Conservation (phyloP, 331 rosid genomes). For the Quercus phellos region DNA sequence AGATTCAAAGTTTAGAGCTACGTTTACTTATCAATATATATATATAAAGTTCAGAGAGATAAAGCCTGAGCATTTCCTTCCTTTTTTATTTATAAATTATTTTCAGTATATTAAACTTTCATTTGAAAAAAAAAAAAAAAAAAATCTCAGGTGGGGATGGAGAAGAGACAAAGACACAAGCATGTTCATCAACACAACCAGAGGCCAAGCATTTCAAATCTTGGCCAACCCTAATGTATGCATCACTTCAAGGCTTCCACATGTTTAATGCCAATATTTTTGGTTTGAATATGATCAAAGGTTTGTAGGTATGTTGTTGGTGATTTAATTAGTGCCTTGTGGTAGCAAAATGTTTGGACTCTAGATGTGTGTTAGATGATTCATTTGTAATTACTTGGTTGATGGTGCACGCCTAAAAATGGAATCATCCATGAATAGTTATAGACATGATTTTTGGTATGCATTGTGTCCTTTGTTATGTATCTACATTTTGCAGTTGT, state of each 20-base stretch:
- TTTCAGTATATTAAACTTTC: neutral
- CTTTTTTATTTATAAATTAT: neutral
- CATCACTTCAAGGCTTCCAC: constrained; percentile 36
- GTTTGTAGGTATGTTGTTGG: constrained; percentile 37
- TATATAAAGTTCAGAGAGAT: neutral
- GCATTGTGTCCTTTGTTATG: neutral
- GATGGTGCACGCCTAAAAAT: neutral
- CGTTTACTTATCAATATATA: no score
- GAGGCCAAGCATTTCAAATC: constrained; percentile 58
- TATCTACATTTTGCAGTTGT: neutral
- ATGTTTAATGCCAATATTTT: constrained; percentile 28
- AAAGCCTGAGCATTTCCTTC: neutral
- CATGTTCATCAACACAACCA: constrained; percentile 42
- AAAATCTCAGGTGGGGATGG: constrained; percentile 61
- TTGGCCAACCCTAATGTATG: constrained; percentile 75
- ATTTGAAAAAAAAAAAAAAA: neutral
- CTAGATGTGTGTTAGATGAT: constrained; percentile 4
- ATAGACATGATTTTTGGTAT: neutral
- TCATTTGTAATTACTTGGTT: neutral
- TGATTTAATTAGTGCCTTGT: constrained; percentile 11
- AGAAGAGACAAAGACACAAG: constrained; percentile 44
- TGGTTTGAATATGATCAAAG: constrained; percentile 39
- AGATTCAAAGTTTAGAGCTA: neutral
- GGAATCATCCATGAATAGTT: neutral
- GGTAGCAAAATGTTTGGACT: neutral